A percentile compares a stretch with the other conserved stretches of the same genome.
These are phyloP conservation scores for Botrytis fabae DNA, from an alignment of 2,329 filamentous ascomycete genomes.

Conservation along the genomic window DNA sequence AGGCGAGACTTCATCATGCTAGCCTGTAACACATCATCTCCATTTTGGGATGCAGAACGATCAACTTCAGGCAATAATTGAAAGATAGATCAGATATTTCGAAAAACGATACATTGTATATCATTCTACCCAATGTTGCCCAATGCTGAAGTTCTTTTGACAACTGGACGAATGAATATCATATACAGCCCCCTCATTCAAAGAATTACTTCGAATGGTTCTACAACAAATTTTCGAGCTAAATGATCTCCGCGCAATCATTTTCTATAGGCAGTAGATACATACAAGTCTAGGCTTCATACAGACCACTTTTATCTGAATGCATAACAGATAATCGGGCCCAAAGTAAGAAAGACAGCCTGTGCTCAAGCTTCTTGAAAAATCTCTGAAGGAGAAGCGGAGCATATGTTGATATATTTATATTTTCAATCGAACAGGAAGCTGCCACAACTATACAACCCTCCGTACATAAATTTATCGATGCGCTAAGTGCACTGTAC, in stretches of 20 bases:
- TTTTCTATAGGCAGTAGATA: not conserved
- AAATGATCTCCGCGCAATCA: not conserved
- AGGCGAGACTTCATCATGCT: not conserved
- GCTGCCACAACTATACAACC: conserved; percentile 4
- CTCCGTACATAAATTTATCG: not conserved
- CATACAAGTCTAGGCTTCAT: not conserved
- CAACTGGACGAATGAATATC: conserved; percentile 6
- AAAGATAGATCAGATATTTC: not conserved
- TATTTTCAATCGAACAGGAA: conserved; percentile 3
- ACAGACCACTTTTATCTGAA: not conserved
- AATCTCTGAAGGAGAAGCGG: not conserved
- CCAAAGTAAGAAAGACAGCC: conserved; percentile 2
- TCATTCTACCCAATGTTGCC: conserved; percentile 4
- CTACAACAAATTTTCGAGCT: not conserved
- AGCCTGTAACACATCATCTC: not conserved
- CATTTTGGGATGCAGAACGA: not conserved
- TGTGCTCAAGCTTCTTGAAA: conserved; percentile 4
- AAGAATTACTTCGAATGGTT: not conserved
- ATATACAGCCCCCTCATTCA: not conserved
- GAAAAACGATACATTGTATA: not conserved
- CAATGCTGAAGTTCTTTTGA: not conserved
- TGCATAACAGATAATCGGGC: not conserved
- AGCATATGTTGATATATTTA: not conserved
- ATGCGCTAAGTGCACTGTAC: not conserved
- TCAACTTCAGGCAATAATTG: not conserved